phyloP scores from a whole-genome alignment of 192 early-diverging fungal species.

The Podila epigama region DNA sequence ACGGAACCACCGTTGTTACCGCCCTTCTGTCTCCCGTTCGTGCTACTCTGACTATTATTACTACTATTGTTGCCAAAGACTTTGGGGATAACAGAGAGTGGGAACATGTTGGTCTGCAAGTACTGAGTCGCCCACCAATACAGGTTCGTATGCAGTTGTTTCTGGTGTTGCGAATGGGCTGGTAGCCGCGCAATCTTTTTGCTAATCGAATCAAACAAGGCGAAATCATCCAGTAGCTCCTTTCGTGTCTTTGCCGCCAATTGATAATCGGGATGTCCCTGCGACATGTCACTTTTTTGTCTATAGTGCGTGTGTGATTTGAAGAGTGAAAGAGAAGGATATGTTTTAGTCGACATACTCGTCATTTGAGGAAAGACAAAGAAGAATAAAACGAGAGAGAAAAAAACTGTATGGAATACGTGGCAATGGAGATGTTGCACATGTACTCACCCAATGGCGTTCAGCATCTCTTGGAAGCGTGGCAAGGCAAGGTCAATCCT shows the following conservation, averaged over 20 bases:
- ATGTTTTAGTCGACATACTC: neutral
- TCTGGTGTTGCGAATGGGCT: constrained; percentile 51
- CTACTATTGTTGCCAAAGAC: constrained; percentile 44
- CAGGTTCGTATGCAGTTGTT: constrained; percentile 70
- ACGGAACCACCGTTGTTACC: too few relatives aligned
- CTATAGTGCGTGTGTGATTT: constrained; percentile 17
- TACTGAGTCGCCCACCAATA: constrained; percentile 71
- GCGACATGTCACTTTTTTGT: constrained; percentile 50
- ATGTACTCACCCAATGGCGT: constrained; percentile 56
- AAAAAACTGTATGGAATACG: too few relatives aligned
- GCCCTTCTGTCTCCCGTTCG: too few relatives aligned
- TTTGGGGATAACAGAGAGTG: constrained; percentile 73
- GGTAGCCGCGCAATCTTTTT: constrained; percentile 68
- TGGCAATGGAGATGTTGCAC: too few relatives aligned
- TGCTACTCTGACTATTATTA: constrained; percentile 13
- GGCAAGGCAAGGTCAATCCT: constrained; percentile 65
- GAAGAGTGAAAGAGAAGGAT: neutral
- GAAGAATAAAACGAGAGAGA: neutral
- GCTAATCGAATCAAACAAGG: constrained; percentile 63
- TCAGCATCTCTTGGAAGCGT: constrained; percentile 63
- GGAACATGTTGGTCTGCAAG: constrained; percentile 81
- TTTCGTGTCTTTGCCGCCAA: constrained; percentile 67
- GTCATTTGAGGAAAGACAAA: neutral
- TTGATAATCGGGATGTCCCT: constrained; percentile 62
- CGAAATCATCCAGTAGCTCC: constrained; percentile 71